Evolutionary conservation across 23 red algal genomes (phyloP).

Genomic region (Cyanidioschyzon merolae): DNA sequence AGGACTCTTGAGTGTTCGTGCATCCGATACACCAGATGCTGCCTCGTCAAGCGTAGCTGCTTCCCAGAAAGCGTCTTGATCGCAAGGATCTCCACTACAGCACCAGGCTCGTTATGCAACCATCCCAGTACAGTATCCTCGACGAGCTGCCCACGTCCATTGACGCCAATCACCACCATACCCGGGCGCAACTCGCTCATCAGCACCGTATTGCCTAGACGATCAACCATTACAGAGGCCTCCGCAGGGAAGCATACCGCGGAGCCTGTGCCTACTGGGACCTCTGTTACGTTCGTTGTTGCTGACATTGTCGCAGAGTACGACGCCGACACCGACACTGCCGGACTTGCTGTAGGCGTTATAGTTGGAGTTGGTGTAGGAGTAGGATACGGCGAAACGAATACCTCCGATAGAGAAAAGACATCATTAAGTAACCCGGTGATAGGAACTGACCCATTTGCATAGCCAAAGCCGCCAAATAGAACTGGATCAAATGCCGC

Average conservation of each 20-base stretch:
- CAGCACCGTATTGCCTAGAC: background rate
- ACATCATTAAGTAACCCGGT: background rate
- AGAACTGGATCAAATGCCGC: background rate
- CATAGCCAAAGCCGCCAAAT: slow-evolving; percentile 1
- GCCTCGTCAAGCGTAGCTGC: background rate
- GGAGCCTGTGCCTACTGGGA: background rate
- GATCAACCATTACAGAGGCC: background rate
- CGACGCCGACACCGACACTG: background rate
- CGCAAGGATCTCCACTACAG: background rate
- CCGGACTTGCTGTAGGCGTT: background rate
- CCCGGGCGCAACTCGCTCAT: background rate
- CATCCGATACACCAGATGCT: background rate
- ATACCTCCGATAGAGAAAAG: background rate
- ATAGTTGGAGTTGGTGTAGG: slow-evolving; percentile 6
- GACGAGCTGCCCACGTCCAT: background rate
- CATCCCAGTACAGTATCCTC: background rate
- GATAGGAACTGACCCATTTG: background rate
- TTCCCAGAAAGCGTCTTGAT: background rate
- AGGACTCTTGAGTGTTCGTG: no score
- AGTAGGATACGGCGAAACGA: background rate
- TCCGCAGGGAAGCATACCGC: background rate
- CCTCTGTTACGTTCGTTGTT: background rate
- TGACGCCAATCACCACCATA: background rate
- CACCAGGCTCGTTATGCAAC: background rate
- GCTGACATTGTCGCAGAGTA: background rate